These are phyloP conservation scores for Alectoria sarmentosa DNA, from an alignment of 495 filamentous ascomycete species.

Conservation along the genomic window DNA sequence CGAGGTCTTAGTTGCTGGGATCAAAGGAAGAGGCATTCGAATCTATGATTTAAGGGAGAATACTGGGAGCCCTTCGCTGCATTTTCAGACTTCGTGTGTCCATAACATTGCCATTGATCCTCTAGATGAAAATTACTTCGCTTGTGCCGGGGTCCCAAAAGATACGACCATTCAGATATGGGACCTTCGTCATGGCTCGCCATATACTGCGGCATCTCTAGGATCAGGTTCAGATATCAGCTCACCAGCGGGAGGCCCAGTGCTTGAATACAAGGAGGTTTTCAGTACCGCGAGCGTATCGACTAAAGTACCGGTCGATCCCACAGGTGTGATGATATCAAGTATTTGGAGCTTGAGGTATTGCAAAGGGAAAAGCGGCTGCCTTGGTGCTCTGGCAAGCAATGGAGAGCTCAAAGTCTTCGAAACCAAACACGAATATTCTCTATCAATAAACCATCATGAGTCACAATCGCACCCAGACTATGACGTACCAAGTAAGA, in stretches of 20 bases:
- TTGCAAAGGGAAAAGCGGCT: conserved; percentile 63
- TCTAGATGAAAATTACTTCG: conserved; percentile 88
- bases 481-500: conserved; percentile 34
- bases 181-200: conserved; percentile 68
- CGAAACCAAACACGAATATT: conserved; percentile 58
- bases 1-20: conserved; percentile 71
- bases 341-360: conserved; percentile 75
- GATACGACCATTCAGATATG: conserved; percentile 73
- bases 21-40: conserved; percentile 79
- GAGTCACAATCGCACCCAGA: conserved; percentile 9
- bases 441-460: conserved; percentile 28
- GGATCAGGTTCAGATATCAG: conserved; percentile 31
- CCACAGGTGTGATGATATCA: conserved; percentile 37
- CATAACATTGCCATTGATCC: conserved; percentile 89
- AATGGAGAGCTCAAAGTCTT: conserved; percentile 71
- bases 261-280: conserved; percentile 60
- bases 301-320: conserved; percentile 36
- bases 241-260: conserved; percentile 33
- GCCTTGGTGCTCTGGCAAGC: conserved; percentile 68
- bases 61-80: conserved; percentile 48
- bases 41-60: conserved; percentile 79
- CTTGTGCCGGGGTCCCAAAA: conserved; percentile 66
- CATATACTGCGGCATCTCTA: conserved; percentile 37
- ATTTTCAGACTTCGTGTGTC: conserved; percentile 74
- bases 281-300: conserved; percentile 42